A percentile compares a stretch with the other conserved stretches of the same genome.
phyloP scores from a whole-genome alignment of 352 stramenopile genomes.

The Globisporangium iwayamae region DNA sequence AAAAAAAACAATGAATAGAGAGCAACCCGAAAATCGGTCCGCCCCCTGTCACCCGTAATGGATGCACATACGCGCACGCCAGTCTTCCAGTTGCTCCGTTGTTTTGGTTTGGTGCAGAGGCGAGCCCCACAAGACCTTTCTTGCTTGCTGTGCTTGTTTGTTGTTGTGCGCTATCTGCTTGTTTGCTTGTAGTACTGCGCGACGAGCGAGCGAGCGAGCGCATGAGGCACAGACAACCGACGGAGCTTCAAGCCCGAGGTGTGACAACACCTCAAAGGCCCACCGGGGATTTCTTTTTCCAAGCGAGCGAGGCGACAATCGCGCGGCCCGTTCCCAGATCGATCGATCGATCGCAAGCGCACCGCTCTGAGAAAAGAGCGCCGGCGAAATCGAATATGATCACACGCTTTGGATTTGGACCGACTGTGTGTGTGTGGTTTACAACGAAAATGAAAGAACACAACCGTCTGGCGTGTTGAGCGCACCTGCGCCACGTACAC shows the following conservation, averaged over 20 bases:
- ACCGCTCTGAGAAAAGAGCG: not conserved
- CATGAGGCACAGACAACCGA: not conserved
- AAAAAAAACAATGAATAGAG: not conserved
- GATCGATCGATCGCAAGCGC: not conserved
- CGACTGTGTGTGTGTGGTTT: too few species aligned
- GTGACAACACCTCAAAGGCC: not conserved
- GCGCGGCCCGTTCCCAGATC: not conserved
- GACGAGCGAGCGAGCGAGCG: not conserved
- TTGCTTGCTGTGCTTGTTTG: not conserved
- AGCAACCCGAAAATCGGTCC: not conserved
- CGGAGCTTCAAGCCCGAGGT: not conserved
- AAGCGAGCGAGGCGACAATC: not conserved
- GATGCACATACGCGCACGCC: constrained; percentile 16
- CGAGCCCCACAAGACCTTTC: not conserved
- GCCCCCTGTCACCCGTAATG: constrained; percentile 12
- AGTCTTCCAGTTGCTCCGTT: constrained; percentile 2
- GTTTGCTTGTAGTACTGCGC: not conserved
- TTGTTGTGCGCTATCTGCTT: not conserved
- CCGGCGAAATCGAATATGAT: not conserved
- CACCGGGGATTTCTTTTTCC: not conserved
- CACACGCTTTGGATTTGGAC: not conserved
- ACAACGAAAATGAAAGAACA: not conserved
- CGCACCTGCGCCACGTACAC: too few species aligned
- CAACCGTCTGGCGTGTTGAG: not conserved
- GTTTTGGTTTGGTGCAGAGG: not conserved